Conservation (phyloP, 2,329 filamentous ascomycete genomes). For the Didymella sp. region DNA sequence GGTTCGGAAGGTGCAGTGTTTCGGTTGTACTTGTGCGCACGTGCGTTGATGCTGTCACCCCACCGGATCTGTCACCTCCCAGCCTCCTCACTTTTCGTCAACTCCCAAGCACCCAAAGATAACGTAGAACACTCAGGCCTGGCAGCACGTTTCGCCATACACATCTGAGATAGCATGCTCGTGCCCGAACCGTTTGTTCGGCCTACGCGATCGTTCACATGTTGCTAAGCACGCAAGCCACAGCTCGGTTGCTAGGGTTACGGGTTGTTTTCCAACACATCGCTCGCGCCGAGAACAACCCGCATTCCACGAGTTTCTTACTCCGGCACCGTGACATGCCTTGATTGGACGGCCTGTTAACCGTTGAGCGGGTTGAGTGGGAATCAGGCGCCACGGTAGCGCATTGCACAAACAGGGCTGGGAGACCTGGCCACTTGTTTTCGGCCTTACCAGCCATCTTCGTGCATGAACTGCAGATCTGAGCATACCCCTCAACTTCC, state of each 20-base stretch:
- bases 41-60: constrained; percentile 10
- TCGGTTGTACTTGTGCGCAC: constrained; percentile 2
- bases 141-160: background rate
- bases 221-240: constrained; percentile 8
- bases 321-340: constrained; percentile 1
- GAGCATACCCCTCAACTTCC: constrained; percentile 27
- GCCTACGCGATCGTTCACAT: constrained; percentile 5
- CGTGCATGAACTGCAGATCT: constrained; percentile 47
- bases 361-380: constrained; percentile 19
- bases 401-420: constrained; percentile 33
- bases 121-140: background rate
- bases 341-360: constrained; percentile 24
- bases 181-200: background rate
- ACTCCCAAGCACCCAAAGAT: background rate
- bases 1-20: background rate
- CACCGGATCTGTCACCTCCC: background rate
- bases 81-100: constrained; percentile 14
- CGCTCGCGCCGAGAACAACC: constrained; percentile 17
- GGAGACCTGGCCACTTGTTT: constrained; percentile 36
- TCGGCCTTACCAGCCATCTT: constrained; percentile 40
- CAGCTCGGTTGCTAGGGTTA: constrained; percentile 15
- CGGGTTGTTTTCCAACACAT: constrained; percentile 23
- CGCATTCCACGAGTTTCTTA: constrained; percentile 23
- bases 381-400: constrained; percentile 20
- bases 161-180: background rate